phyloP scores from a whole-genome alignment of 768 basidiomycete species.

The Phlebiopsis flavidoalba region DNA sequence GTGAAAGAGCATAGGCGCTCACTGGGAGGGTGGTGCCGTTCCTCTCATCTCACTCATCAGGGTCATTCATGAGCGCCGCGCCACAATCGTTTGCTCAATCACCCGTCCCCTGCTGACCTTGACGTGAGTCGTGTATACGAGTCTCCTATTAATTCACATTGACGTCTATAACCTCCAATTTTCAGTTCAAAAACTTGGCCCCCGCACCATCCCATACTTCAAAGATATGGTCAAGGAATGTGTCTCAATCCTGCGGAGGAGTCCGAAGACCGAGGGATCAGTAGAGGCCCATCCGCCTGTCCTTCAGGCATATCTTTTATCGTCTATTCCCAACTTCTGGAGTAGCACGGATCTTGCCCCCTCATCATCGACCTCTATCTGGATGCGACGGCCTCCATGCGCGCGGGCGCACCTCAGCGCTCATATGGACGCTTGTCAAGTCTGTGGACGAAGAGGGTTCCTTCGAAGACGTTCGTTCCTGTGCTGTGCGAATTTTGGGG shows the following conservation, averaged over 20 bases:
- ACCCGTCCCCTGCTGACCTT: conserved; percentile 56
- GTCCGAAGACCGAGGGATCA: conserved; percentile 22
- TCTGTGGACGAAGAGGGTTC: conserved; percentile 63
- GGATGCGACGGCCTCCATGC: conserved; percentile 32
- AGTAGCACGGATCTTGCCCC: conserved; percentile 47
- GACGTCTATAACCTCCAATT: neutral
- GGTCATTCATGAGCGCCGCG: conserved; percentile 35
- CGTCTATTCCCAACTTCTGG: conserved; percentile 82
- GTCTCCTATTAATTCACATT: neutral
- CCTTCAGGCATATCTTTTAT: conserved; percentile 66
- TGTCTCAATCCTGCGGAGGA: conserved; percentile 36
- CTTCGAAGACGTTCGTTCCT: conserved; percentile 62
- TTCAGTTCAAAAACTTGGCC: conserved; percentile 73
- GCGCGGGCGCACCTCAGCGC: conserved; percentile 12
- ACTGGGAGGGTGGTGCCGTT: conserved; percentile 51
- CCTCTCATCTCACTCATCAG: conserved; percentile 55
- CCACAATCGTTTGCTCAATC: conserved; percentile 41
- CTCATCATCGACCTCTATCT: conserved; percentile 55
- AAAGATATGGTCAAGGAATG: conserved; percentile 62
- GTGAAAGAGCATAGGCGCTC: conserved; percentile 69
- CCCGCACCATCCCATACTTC: conserved; percentile 85
- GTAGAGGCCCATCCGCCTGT: conserved; percentile 36
- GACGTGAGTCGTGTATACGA: conserved; percentile 39
- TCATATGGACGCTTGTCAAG: conserved; percentile 47
- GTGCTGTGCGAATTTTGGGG: conserved; percentile 62